Conservation (phyloP, 2,329 filamentous ascomycete species). For the Cryphonectria nitschkei region DNA sequence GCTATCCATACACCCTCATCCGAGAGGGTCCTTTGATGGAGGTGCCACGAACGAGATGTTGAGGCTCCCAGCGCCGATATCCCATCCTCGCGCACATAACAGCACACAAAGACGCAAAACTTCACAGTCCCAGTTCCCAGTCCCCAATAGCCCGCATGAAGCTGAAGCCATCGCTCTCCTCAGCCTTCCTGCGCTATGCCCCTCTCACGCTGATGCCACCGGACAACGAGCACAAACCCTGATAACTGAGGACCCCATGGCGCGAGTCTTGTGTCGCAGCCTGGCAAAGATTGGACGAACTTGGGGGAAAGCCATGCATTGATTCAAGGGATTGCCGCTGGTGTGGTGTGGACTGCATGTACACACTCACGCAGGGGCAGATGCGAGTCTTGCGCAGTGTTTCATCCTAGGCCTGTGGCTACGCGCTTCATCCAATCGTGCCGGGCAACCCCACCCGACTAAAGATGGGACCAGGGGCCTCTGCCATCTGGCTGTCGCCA, state of each 20-base stretch:
- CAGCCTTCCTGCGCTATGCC: background rate
- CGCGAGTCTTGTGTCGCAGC: background rate
- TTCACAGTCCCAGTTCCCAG: background rate
- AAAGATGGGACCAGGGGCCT: background rate
- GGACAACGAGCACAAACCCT: background rate
- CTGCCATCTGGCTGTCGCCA: conserved; percentile 1
- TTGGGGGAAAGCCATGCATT: background rate
- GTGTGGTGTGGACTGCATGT: conserved; percentile 3
- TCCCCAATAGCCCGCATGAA: background rate
- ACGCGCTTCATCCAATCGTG: conserved; percentile 13
- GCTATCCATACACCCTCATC: background rate
- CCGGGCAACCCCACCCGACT: background rate
- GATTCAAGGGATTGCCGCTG: conserved; percentile 1
- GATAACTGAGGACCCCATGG: background rate
- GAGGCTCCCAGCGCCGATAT: background rate
- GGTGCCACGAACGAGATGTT: background rate
- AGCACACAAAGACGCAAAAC: background rate
- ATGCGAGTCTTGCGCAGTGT: conserved; percentile 2
- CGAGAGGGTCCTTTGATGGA: background rate
- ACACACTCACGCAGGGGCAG: background rate
- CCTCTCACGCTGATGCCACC: conserved; percentile 1
- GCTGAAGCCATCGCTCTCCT: conserved; percentile 3
- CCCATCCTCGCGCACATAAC: background rate
- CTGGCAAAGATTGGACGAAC: conserved; percentile 15
- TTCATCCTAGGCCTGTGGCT: conserved; percentile 7